Conservation (phyloP, 108 stramenopile genomes). For the Stephanodiscus triporus region DNA sequence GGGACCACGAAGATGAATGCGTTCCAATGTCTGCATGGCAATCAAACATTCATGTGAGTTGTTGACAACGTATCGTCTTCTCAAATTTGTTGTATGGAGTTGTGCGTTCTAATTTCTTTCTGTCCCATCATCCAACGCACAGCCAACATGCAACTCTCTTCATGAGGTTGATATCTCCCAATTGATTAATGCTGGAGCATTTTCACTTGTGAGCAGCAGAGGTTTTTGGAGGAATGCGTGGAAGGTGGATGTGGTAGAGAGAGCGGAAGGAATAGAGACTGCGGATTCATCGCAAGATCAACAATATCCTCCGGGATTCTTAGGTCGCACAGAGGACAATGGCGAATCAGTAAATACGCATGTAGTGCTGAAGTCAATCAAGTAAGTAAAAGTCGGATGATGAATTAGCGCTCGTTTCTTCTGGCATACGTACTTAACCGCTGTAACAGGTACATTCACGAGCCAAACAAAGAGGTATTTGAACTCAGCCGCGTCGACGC, state of each 20-base stretch:
- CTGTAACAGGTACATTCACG: constrained; percentile 38
- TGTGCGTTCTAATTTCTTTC: not conserved
- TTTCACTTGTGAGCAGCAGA: constrained; percentile 46
- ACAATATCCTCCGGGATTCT: not conserved
- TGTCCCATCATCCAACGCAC: not conserved
- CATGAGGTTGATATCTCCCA: constrained; percentile 39
- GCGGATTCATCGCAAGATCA: not conserved
- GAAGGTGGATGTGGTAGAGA: constrained; percentile 39
- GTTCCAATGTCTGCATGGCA: constrained; percentile 15
- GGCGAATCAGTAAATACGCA: constrained; percentile 8
- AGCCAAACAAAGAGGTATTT: constrained; percentile 65
- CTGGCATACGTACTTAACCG: too few species aligned
- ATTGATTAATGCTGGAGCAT: constrained; percentile 25
- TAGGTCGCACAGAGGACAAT: not conserved
- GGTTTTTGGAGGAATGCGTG: constrained; percentile 61
- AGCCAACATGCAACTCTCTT: constrained; percentile 54
- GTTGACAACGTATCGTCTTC: not conserved
- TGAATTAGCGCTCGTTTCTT: not conserved
- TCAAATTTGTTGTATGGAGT: not conserved
- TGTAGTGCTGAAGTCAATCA: constrained; percentile 49
- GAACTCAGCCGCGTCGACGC: constrained; percentile 85
- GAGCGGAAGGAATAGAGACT: not conserved
- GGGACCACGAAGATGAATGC: constrained; percentile 12
- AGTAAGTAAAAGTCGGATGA: constrained; percentile 25
- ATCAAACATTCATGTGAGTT: constrained; percentile 5